These are phyloP conservation scores for Termitomyces sp. DNA, from an alignment of 768 basidiomycete genomes.

Conservation along the genomic window DNA sequence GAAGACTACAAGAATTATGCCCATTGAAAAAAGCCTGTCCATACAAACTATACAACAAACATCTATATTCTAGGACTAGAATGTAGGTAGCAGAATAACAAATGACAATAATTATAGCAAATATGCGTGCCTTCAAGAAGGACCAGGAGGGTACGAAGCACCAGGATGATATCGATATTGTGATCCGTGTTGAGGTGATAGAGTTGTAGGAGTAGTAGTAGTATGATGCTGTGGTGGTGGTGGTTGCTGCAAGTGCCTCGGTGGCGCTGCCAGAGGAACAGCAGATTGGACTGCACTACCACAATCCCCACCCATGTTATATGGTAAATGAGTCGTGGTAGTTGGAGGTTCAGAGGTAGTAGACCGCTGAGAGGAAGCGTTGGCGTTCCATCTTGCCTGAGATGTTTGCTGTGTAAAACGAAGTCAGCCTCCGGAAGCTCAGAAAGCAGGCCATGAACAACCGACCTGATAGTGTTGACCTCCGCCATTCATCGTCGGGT, in stretches of 20 bases:
- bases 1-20: background rate
- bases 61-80: conserved; percentile 8
- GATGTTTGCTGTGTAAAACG: conserved; percentile 6
- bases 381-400: conserved; percentile 17
- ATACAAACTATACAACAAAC: conserved; percentile 2
- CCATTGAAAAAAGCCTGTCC: background rate
- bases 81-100: conserved; percentile 10
- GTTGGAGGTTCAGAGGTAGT: conserved; percentile 3
- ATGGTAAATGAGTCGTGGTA: background rate
- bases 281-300: background rate
- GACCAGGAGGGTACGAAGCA: conserved; percentile 25
- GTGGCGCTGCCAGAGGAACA: background rate
- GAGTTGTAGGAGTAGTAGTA: conserved; percentile 19
- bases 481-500: conserved; percentile 11
- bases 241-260: conserved; percentile 10
- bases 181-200: conserved; percentile 7
- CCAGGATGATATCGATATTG: conserved; percentile 28
- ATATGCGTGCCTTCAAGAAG: conserved; percentile 16
- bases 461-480: conserved; percentile 15
- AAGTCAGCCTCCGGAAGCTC: background rate
- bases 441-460: background rate
- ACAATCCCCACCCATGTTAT: conserved; percentile 17
- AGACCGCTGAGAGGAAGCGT: conserved; percentile 16
- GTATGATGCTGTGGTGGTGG: conserved; percentile 15
- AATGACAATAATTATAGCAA: conserved; percentile 7